Percentiles rank a stretch among this genome's conserved stretches.
Conservation (phyloP, 768 basidiomycete species). For the Leucosporidium creatinivorum region DNA sequence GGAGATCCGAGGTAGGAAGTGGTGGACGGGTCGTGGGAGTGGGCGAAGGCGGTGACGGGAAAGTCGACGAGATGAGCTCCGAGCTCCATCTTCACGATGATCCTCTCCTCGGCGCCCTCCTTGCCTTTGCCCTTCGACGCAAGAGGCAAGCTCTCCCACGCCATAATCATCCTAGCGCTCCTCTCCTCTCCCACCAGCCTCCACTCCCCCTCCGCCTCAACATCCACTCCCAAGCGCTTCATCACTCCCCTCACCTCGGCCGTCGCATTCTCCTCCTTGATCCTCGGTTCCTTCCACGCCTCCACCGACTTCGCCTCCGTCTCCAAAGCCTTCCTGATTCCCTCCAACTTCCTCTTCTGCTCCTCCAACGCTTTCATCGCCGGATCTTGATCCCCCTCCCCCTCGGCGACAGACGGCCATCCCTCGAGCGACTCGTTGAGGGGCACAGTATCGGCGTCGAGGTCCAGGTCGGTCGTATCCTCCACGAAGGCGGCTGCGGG, state of each 20-base stretch:
- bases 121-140: not conserved
- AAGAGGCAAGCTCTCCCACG: not conserved
- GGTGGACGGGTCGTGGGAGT: not conserved
- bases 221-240: not conserved
- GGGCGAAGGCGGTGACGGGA: not conserved
- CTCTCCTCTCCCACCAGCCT: constrained; percentile 3
- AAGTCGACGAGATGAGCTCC: not conserved
- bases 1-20: not conserved
- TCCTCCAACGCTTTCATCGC: not conserved
- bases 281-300: not conserved
- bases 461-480: not conserved
- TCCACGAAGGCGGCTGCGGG: not conserved
- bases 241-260: not conserved
- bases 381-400: not conserved
- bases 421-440: no score
- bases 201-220: not conserved
- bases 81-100: not conserved
- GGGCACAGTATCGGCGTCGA: not conserved
- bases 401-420: not conserved
- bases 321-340: not conserved
- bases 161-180: not conserved
- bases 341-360: not conserved
- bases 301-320: not conserved
- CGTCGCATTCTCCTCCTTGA: not conserved
- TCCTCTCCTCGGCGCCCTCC: not conserved